phyloP scores from a whole-genome alignment of 345 rosid genomes.

The Orychophragmus violaceus region DNA sequence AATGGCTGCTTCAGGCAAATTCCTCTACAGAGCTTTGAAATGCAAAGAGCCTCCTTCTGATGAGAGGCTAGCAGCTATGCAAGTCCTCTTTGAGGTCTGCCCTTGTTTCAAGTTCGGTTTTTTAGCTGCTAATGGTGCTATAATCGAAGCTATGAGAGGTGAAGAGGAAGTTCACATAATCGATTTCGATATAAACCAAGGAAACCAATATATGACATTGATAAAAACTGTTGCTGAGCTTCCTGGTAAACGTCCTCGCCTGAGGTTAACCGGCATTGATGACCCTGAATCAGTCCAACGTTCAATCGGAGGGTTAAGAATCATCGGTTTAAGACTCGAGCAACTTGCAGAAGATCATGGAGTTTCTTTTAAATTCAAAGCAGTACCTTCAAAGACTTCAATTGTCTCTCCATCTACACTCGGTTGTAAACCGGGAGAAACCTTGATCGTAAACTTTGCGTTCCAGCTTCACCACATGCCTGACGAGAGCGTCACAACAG shows the following conservation, averaged over 20 bases:
- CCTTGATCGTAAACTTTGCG: conserved; percentile 84
- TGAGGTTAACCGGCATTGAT: conserved; percentile 87
- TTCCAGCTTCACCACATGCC: conserved; percentile 99
- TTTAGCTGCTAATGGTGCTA: conserved; percentile 85
- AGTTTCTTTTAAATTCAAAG: conserved; percentile 63
- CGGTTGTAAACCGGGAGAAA: conserved; percentile 56
- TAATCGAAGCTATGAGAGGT: conserved; percentile 64
- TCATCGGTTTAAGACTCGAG: conserved; percentile 82
- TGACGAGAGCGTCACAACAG: conserved; percentile 92
- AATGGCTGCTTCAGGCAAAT: conserved; percentile 85
- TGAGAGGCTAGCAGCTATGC: conserved; percentile 98
- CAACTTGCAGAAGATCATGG: conserved; percentile 56
- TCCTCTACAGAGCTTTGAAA: conserved; percentile 74
- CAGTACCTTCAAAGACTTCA: conserved; percentile 67
- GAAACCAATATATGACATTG: conserved; percentile 85
- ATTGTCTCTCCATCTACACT: conserved; percentile 70
- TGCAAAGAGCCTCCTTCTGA: conserved; percentile 97
- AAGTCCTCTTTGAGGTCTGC: conserved; percentile 91
- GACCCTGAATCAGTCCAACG: conserved; percentile 98
- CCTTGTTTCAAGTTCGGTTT: conserved; percentile 96
- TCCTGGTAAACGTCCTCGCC: conserved; percentile 43
- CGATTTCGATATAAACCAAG: conserved; percentile 94
- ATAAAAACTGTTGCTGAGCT: conserved; percentile 56
- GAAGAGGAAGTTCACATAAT: conserved; percentile 75
- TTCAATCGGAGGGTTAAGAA: conserved; percentile 59